phyloP scores from a whole-genome alignment of 805 yeast genomes.

The Candida xyloterini region DNA sequence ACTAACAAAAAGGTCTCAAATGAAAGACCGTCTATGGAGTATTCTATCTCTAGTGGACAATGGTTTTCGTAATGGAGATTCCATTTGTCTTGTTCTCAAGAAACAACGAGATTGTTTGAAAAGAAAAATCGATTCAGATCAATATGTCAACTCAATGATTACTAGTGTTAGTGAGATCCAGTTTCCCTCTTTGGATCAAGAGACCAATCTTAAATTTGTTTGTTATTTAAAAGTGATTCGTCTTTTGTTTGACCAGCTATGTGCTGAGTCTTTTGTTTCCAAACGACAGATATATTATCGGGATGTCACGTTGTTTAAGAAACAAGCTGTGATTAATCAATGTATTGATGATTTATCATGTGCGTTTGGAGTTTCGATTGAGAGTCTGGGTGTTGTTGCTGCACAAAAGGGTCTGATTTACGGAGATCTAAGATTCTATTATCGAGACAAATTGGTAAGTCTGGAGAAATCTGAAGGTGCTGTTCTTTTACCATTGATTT shows the following conservation, averaged over 20 bases:
- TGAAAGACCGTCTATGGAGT: slow-evolving; percentile 15
- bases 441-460: slow-evolving; percentile 13
- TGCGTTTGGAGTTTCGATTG: slow-evolving; percentile 38
- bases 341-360: slow-evolving; percentile 38
- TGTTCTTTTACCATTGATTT: slow-evolving; percentile 40
- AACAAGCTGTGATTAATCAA: slow-evolving; percentile 41
- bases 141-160: slow-evolving; percentile 1
- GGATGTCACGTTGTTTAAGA: slow-evolving; percentile 49
- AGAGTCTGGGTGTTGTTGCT: slow-evolving; percentile 43
- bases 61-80: slow-evolving; percentile 27
- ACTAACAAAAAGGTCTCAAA: slow-evolving; percentile 7
- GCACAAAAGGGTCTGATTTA: slow-evolving; percentile 56
- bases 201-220: slow-evolving; percentile 20
- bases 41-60: slow-evolving; percentile 25
- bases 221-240: slow-evolving; percentile 24
- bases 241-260: slow-evolving; percentile 17
- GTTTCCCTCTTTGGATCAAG: slow-evolving; percentile 22
- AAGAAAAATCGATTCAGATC: slow-evolving; percentile 3
- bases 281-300: slow-evolving; percentile 58
- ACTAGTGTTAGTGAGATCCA: slow-evolving; percentile 11
- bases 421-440: slow-evolving; percentile 34
- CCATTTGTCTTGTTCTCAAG: slow-evolving; percentile 18
- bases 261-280: slow-evolving; percentile 32
- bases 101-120: slow-evolving; percentile 9
- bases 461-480: slow-evolving; percentile 17